Evolutionary conservation across 495 filamentous ascomycete species (phyloP), one percentile per base, ranked within the genome.

Genomic region (Penicillium lividum): DNA sequence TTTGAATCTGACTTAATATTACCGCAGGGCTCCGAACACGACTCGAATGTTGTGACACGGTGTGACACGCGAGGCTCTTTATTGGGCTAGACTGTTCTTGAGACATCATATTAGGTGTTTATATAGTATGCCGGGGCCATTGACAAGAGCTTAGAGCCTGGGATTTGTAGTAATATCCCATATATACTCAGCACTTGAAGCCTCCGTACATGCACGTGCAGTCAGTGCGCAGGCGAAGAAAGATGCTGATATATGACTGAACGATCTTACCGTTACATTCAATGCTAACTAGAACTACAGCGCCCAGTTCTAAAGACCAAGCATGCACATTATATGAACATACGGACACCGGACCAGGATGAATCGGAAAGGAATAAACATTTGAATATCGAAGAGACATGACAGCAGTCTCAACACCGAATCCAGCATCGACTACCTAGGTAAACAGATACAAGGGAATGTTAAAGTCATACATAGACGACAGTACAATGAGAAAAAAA

Each of bases 401-500:
- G 38, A 40, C 38, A 40, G 13, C 15, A 40, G 13, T 15, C 13
- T 40, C 15, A 40, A 40, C 38, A n/a, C 4, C 15, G 13, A 38
- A 38, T 40, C 30, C 42, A 43, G 51, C 31, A 36, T 53, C 18
- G 52, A 59, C 54, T 53, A 22, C 22, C 22, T 22, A 22, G 22
- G 22, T 22, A 55, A 42, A 9, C 38, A 62, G 13, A 61, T 56
- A 58, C 40, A 59, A 56, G 42, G 51, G 54, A 51, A 49, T 40
- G 38, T 40, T 40, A 38, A 28, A 38, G 33, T 16, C 22, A 15
- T 16, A 57, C 7, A 18, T 34, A 61, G 40, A 22, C 38, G 28
- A 40, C 40, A 48, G 47, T 50, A 52, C 43, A 57, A 49, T 53
- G 27, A 60, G 28, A 58, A 58, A 43, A 18, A 59, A 51, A 55